Base-by-base conservation (phyloP, 805 yeast genomes). In the Lachancea quebecensis region DNA sequence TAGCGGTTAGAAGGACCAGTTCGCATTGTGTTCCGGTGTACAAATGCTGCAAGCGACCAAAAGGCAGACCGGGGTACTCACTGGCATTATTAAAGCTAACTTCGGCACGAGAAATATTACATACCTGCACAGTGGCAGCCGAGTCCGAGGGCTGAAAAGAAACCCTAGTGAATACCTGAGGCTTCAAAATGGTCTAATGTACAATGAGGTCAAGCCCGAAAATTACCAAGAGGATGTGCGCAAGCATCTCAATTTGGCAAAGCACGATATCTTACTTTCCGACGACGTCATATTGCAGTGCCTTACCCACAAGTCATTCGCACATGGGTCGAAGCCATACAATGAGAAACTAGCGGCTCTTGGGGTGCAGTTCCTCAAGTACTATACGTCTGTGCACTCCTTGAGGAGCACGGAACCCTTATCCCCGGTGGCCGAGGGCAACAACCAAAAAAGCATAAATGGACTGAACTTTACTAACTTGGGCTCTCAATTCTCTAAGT, bases 221-320 rank as follows among this genome's bases (percentile, higher is more conserved):
- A 70, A 74, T 49, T 81, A 71, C 56, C 52, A 56, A 9, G 51
- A 50, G 17, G 50, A 47, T 29, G 57, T 62, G n/a, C 51, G 54
- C 38, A 37, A 50, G 5, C 47, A 37, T 10, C 48, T 64, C 40
- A 52, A 56, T 18, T 49, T 64, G n/a, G 47, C 50, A 14, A 45
- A 55, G 36, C 55, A 50, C 44, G 51, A 51, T 16, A 55, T 64
- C 10, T 52, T 70, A 35, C 68, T 90, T 35, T 71, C 82, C 4
- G 84, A 86, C 56, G 72, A 73, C 6, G 53, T 83, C 47, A 67
- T 83, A 17, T 70, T 88, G 50, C 98, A 91, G 68, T 80, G 86
- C 35, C 69, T 90, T 56, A 90, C 97, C 5, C 97, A 91, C 69
- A 91, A 91, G 68, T 86, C 96, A 17, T 91, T 89, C 72, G 95